phyloP scores from a whole-genome alignment of 225 moss, liverwort and hornwort genomes.

The Climacium dendroides region DNA sequence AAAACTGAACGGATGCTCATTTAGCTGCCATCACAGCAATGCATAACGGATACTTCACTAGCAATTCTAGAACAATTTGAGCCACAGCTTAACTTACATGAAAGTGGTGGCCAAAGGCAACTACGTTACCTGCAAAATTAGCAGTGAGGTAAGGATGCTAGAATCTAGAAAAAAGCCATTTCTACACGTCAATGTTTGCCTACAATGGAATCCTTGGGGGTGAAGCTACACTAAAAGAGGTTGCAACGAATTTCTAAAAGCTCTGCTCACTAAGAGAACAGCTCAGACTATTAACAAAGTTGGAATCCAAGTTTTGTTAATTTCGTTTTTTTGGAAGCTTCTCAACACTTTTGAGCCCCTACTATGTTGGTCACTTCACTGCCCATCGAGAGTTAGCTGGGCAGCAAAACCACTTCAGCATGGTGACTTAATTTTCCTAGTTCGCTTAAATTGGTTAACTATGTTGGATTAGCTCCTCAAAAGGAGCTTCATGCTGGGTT shows the following conservation, averaged over 20 bases:
- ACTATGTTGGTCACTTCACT: neutral
- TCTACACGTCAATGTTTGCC: neutral
- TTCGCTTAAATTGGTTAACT: neutral
- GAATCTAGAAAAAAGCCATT: neutral
- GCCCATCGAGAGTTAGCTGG: neutral
- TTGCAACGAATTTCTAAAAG: neutral
- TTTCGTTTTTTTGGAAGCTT: neutral
- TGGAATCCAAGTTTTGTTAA: neutral
- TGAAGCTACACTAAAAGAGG: neutral
- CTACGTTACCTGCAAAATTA: constrained; percentile 1
- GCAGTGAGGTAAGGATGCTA: neutral
- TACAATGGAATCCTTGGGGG: neutral
- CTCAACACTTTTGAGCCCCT: neutral
- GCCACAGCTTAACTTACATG: neutral
- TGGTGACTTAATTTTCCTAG: neutral
- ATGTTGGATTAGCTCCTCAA: neutral
- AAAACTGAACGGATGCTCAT: neutral
- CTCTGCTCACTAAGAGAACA: neutral
- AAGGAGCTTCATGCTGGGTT: neutral
- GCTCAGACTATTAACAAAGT: neutral
- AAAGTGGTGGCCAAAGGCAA: neutral
- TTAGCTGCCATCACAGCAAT: neutral
- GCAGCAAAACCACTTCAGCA: neutral
- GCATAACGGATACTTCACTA: neutral
- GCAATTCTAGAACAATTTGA: neutral